phyloP scores from a whole-genome alignment of 495 filamentous ascomycete species.

The Emericellopsis terricola region DNA sequence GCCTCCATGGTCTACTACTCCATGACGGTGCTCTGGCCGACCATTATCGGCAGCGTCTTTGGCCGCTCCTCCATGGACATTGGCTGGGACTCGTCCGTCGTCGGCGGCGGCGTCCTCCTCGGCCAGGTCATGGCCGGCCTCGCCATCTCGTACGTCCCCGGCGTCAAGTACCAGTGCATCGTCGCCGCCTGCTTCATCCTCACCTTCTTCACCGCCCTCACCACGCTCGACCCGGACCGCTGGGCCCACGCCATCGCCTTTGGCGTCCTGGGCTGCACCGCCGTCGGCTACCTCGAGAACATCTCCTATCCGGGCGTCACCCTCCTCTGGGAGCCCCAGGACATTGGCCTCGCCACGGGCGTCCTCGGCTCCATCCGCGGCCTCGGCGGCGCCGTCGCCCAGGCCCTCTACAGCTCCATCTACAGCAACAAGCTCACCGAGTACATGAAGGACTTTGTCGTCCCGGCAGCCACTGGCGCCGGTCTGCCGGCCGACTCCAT shows the following conservation, averaged over 20 bases:
- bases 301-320: conserved; percentile 13
- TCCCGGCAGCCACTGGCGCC: conserved; percentile 16
- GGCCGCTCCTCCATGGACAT: conserved; percentile 10
- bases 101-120: conserved; percentile 10
- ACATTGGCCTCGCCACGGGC: conserved; percentile 27
- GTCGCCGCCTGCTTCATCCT: conserved; percentile 4
- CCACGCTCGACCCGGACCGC: conserved; percentile 8
- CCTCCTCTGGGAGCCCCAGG: conserved; percentile 7
- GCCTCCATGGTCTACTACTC: conserved; percentile 15
- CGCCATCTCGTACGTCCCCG: conserved; percentile 9
- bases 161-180: conserved; percentile 11
- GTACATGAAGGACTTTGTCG: conserved; percentile 16
- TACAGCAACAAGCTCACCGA: conserved; percentile 18
- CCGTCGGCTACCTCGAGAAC: conserved; percentile 9
- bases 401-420: conserved; percentile 25
- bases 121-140: conserved; percentile 10
- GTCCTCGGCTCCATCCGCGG: conserved; percentile 21
- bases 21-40: conserved; percentile 10
- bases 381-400: conserved; percentile 10
- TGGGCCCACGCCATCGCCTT: background rate
- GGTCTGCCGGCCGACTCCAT: conserved; percentile 22
- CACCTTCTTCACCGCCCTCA: conserved; percentile 3
- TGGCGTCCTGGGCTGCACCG: background rate
- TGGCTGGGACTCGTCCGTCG: conserved; percentile 10
- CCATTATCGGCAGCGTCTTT: conserved; percentile 10